Base-by-base conservation (phyloP, 2,329 filamentous ascomycete genomes). In the Nemania sp. region DNA sequence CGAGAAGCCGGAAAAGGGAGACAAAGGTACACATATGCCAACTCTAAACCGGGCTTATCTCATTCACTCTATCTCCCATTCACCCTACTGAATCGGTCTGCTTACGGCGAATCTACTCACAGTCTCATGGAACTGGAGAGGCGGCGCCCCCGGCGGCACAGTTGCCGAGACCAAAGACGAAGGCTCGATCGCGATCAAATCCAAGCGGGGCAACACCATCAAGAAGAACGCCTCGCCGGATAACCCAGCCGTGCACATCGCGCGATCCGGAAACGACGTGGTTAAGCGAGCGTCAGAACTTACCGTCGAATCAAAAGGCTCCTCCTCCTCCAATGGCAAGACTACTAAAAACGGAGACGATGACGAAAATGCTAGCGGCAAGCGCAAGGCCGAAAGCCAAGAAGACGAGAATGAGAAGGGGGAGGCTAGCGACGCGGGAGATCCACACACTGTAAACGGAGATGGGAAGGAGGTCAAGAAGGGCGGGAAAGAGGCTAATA, bases 81-180 rank as follows among this genome's bases (percentile, higher is more conserved):
- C 20, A 6, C 20, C 24, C n/a, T 2, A 2, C 10, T 26, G 18
- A 24, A 29, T 8, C 11, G 11, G 0, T 1, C 41, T 18, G 51
- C 66, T 71, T 41, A 71, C 47, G 49, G 11, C 24, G 5, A 7
- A 51, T 13, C 27, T 5, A n/a, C 15, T 20, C 29, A 20, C 43
- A 72, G 89, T 90, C 74, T 88, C 87, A 66, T 90, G 88, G 89
- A 83, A 85, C 76, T 90, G 87, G 87, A 82, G 83, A 66, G 82
- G 83, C 65, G 83, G 84, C 64, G 79, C 84, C 24, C 88, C 89
- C 1, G 81, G 82, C 59, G 89, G 89, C 67, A 86, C 83, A 52
- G 88, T 88, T 63, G 83, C 83, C 70, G 86, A 97, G 87, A 79
- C 83, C 81, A 85, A 88, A 77, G 82, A 84, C 32, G 79, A 88